phyloP scores from a whole-genome alignment of 2,329 filamentous ascomycete species.

The Thielaviopsis ethacetica region DNA sequence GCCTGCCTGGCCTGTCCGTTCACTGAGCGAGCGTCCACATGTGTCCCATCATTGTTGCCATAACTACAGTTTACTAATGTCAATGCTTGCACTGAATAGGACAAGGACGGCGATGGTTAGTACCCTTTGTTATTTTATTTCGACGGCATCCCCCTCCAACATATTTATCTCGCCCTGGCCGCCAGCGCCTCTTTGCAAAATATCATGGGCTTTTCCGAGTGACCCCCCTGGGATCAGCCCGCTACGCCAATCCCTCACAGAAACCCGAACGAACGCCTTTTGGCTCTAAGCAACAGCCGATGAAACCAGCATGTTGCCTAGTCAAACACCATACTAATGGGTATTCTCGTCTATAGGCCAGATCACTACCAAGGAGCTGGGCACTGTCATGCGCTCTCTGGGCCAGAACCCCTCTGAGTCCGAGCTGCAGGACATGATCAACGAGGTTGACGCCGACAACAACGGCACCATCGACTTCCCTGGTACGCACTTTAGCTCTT shows the following conservation, averaged over 20 bases:
- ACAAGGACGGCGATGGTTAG: slow-evolving; percentile 85
- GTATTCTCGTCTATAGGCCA: slow-evolving; percentile 39
- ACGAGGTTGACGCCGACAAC: slow-evolving; percentile 84
- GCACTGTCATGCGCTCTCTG: slow-evolving; percentile 79
- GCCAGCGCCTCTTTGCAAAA: background rate
- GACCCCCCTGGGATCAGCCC: background rate
- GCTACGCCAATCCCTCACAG: background rate
- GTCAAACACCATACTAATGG: background rate
- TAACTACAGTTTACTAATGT: slow-evolving; percentile 15
- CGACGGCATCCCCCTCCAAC: background rate
- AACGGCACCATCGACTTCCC: slow-evolving; percentile 87
- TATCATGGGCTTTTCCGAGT: background rate
- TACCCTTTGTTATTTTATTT: slow-evolving; percentile 18
- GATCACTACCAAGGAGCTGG: slow-evolving; percentile 82
- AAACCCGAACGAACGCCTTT: background rate
- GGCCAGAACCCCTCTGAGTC: slow-evolving; percentile 84
- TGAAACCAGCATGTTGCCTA: background rate
- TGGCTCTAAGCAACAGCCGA: background rate
- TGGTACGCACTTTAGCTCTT: slow-evolving; percentile 37
- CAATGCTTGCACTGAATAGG: slow-evolving; percentile 29
- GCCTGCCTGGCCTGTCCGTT: background rate
- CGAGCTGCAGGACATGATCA: slow-evolving; percentile 86
- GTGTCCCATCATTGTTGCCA: background rate
- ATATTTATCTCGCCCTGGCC: too few species aligned
- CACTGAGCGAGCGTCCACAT: background rate